A percentile compares a stretch with the other conserved stretches of the same genome.
Conservation (phyloP, 2,329 filamentous ascomycete species). For the Colletotrichum scovillei region DNA sequence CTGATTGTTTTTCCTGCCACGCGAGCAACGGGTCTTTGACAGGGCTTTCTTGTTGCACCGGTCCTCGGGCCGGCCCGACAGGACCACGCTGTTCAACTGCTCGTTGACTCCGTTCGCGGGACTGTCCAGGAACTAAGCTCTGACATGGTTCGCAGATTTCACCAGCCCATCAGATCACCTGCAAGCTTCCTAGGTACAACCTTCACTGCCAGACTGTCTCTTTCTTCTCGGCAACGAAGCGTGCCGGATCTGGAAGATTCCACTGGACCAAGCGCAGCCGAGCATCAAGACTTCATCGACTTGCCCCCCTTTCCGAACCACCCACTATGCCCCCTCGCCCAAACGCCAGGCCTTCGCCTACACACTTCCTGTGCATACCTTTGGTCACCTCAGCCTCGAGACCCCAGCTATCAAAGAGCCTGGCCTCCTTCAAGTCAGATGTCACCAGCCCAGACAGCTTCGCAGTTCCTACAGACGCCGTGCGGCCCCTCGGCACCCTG, state of each 20-base stretch:
- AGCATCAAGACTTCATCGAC: not conserved
- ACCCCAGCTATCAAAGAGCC: slow-evolving; percentile 71
- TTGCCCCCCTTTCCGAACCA: not conserved
- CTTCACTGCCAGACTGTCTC: not conserved
- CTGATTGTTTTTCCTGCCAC: not conserved
- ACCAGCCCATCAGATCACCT: not conserved
- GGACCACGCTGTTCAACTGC: not conserved
- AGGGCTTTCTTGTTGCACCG: not conserved
- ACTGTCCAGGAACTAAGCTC: not conserved
- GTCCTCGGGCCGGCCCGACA: slow-evolving; percentile 11
- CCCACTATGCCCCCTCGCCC: slow-evolving; percentile 50
- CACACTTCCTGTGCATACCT: slow-evolving; percentile 83
- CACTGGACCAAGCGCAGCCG: not conserved
- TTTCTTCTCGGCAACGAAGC: not conserved
- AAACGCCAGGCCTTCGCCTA: slow-evolving; percentile 58
- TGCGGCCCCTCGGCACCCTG: slow-evolving; percentile 82
- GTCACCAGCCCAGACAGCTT: slow-evolving; percentile 58
- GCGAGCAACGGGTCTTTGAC: not conserved
- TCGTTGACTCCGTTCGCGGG: not conserved
- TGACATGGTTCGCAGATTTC: not conserved
- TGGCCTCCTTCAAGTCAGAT: slow-evolving; percentile 71
- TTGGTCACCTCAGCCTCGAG: slow-evolving; percentile 72
- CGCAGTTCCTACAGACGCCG: slow-evolving; percentile 71
- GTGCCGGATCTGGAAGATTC: not conserved
- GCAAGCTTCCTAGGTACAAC: not conserved